Conservation (phyloP, 2,329 filamentous ascomycete genomes). For the Nakataea oryzae region DNA sequence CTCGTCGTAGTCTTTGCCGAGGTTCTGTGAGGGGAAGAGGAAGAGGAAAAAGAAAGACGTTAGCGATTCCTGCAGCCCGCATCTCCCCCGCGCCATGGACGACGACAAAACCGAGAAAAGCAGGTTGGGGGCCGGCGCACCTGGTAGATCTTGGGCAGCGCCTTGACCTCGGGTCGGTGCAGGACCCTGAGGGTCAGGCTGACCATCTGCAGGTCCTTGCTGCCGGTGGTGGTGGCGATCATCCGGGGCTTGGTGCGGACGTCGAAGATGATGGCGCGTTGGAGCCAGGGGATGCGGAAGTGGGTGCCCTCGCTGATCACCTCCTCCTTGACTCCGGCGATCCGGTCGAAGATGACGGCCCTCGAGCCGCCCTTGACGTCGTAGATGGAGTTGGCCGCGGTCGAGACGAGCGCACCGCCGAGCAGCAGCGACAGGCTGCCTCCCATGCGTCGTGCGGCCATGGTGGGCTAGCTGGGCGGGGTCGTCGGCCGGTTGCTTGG, state of each 20-base stretch:
- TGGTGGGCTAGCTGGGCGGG: slow-evolving; percentile 29
- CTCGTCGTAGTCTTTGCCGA: slow-evolving; percentile 97
- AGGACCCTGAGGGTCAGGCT: slow-evolving; percentile 93
- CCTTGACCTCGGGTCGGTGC: slow-evolving; percentile 86
- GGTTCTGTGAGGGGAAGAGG: slow-evolving; percentile 51
- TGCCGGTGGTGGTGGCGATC: slow-evolving; percentile 93
- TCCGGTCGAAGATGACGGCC: slow-evolving; percentile 94
- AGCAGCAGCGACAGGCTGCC: background rate
- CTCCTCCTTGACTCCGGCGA: slow-evolving; percentile 83
- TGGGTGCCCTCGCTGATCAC: slow-evolving; percentile 96
- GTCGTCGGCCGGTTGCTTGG: slow-evolving; percentile 49
- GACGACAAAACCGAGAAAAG: background rate
- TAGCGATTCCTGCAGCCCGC: background rate
- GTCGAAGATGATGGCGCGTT: slow-evolving; percentile 90
- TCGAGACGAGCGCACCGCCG: slow-evolving; percentile 45
- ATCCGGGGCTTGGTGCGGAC: slow-evolving; percentile 95
- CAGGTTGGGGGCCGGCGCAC: slow-evolving; percentile 38
- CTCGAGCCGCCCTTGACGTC: slow-evolving; percentile 91
- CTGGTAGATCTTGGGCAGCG: slow-evolving; percentile 96
- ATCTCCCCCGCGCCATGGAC: background rate
- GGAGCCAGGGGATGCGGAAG: slow-evolving; percentile 91
- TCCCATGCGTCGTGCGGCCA: background rate
- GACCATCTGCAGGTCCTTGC: slow-evolving; percentile 99
- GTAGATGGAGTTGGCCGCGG: slow-evolving; percentile 75
- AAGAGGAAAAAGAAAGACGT: background rate